A percentile compares a stretch with the other conserved stretches of the same genome.
phyloP scores from a whole-genome alignment of 148 eudicot genomes.

The Drosera capensis region DNA sequence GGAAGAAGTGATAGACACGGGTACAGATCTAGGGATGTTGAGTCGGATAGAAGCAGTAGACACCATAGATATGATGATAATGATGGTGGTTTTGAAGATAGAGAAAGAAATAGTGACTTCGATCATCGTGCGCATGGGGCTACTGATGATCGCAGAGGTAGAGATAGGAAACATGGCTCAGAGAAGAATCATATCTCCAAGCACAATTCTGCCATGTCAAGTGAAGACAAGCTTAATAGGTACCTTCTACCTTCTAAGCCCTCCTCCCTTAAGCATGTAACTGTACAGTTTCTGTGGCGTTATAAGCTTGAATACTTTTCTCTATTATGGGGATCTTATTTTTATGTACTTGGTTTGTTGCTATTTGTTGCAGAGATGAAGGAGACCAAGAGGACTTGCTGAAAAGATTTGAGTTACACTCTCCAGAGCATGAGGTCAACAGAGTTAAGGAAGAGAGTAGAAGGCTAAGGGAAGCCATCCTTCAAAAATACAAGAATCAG shows the following conservation, averaged over 20 bases:
- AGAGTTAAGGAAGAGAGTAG: constrained; percentile 94
- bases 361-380: constrained; percentile 30
- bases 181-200: constrained; percentile 17
- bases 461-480: constrained; percentile 87
- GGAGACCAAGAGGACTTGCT: constrained; percentile 48
- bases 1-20: constrained; percentile 16
- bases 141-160: constrained; percentile 22
- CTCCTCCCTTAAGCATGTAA: not conserved
- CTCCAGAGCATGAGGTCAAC: constrained; percentile 66
- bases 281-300: not conserved
- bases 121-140: constrained; percentile 32
- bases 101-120: constrained; percentile 19
- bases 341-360: constrained; percentile 3
- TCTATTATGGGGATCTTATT: not conserved
- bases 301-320: not conserved
- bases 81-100: constrained; percentile 25
- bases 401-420: constrained; percentile 40
- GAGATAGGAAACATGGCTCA: constrained; percentile 19
- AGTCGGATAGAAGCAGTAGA: constrained; percentile 22
- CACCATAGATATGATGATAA: constrained; percentile 17
- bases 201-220: constrained; percentile 11
- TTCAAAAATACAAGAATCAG: constrained; percentile 62
- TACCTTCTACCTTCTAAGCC: constrained; percentile 8
- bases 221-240: constrained; percentile 31
- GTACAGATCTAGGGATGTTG: constrained; percentile 14